A percentile compares a stretch with the other conserved stretches of the same genome.
Evolutionary conservation across 805 yeast species (phyloP).

Genomic region (Helenozyma baotianmanensis): DNA sequence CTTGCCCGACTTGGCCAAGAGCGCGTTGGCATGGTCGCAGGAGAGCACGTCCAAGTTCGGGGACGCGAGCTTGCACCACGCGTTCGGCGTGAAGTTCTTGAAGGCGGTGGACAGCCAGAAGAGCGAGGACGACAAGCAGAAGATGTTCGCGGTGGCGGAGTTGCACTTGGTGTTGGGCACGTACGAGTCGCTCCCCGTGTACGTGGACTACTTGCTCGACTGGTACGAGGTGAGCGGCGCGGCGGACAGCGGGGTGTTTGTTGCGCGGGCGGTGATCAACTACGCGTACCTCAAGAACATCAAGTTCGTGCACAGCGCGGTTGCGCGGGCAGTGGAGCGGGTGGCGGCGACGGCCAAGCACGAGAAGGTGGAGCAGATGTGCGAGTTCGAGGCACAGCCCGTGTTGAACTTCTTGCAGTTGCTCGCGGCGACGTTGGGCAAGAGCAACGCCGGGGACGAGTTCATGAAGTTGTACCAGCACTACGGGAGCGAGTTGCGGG

Average conservation of each 20-base stretch:
- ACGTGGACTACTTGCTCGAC: slow-evolving; percentile 42
- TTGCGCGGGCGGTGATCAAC: slow-evolving; percentile 65
- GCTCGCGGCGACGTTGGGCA: slow-evolving; percentile 53
- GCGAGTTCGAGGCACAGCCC: slow-evolving; percentile 33
- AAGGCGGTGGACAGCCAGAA: slow-evolving; percentile 23
- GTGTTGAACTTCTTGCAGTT: slow-evolving; percentile 68
- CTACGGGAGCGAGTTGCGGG: slow-evolving; percentile 37
- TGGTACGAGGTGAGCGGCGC: slow-evolving; percentile 23
- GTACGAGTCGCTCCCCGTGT: slow-evolving; percentile 40
- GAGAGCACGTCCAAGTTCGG: slow-evolving; percentile 50
- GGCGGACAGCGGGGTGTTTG: slow-evolving; percentile 28
- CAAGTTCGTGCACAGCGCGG: slow-evolving; percentile 46
- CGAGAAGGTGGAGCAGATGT: slow-evolving; percentile 1
- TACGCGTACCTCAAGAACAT: slow-evolving; percentile 66
- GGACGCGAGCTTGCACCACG: slow-evolving; percentile 69
- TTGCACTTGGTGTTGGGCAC: slow-evolving; percentile 68
- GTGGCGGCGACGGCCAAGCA: slow-evolving; percentile 20
- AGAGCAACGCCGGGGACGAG: slow-evolving; percentile 45
- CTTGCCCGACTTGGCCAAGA: slow-evolving; percentile 61
- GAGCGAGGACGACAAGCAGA: slow-evolving; percentile 25
- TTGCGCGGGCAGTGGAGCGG: slow-evolving; percentile 20
- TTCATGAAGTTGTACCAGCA: slow-evolving; percentile 50
- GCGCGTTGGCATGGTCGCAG: slow-evolving; percentile 63
- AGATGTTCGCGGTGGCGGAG: slow-evolving; percentile 63
- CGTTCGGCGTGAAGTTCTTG: slow-evolving; percentile 64